phyloP scores from a whole-genome alignment of 73 alveolate species.

The Paramecium primaurelia region DNA sequence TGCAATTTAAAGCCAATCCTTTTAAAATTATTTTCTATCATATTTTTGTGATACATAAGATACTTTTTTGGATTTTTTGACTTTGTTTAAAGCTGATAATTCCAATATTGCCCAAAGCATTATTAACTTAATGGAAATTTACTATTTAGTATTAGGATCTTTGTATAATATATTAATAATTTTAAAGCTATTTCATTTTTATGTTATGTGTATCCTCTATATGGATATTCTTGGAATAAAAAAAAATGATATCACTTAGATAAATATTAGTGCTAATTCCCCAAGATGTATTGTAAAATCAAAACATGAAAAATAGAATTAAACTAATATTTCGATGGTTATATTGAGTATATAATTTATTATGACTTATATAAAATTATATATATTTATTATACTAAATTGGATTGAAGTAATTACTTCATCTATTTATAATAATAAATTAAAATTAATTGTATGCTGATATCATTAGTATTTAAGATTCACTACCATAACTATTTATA shows the following conservation, averaged over 20 bases:
- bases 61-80: not conserved
- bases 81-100: not conserved
- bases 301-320: not conserved
- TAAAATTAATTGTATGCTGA: not conserved
- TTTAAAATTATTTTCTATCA: not conserved
- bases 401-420: not conserved
- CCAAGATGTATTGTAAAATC: not conserved
- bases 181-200: not conserved
- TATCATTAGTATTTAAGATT: not conserved
- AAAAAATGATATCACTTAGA: not conserved
- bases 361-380: not conserved
- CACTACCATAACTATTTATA: not conserved
- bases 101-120: not conserved
- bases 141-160: not conserved
- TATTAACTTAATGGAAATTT: not conserved
- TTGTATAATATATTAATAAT: not conserved
- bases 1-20: not conserved
- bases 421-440: not conserved
- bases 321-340: not conserved
- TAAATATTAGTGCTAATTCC: not conserved
- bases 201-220: not conserved
- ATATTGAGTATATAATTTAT: not conserved
- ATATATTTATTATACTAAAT: too few relatives aligned
- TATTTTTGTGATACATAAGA: not conserved
- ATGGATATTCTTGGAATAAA: not conserved